phyloP scores from a whole-genome alignment of 176 grass and related monocot genomes.

The Dactylis glomerata region DNA sequence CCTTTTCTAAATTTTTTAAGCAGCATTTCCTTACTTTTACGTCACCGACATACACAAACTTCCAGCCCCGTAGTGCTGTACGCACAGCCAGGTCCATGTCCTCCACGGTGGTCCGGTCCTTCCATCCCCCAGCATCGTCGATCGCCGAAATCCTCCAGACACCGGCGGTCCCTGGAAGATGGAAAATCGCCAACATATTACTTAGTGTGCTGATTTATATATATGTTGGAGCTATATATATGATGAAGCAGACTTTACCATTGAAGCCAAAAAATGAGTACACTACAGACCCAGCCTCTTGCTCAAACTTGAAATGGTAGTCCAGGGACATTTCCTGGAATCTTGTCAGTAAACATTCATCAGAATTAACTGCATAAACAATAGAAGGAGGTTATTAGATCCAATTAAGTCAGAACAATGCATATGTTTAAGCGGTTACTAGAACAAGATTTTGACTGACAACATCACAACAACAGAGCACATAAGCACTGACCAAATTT shows the following conservation, averaged over 20 bases:
- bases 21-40: conserved; percentile 47
- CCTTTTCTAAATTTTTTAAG: not conserved
- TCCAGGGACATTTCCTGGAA: conserved; percentile 96
- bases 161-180: conserved; percentile 74
- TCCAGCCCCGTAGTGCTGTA: conserved; percentile 69
- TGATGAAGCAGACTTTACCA: conserved; percentile 24
- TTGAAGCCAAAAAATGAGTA: conserved; percentile 94
- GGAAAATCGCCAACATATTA: not conserved
- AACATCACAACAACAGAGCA: not conserved
- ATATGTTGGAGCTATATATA: not conserved
- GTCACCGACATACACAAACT: conserved; percentile 74
- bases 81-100: conserved; percentile 97
- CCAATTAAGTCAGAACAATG: not conserved
- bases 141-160: conserved; percentile 89
- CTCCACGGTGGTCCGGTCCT: conserved; percentile 95
- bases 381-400: not conserved
- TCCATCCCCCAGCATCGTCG: conserved; percentile 77
- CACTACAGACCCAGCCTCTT: conserved; percentile 72
- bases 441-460: not conserved
- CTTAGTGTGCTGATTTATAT: not conserved
- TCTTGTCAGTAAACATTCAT: conserved; percentile 82
- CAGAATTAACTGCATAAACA: conserved; percentile 61
- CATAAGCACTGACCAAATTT: conserved; percentile 54
- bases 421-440: not conserved
- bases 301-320: conserved; percentile 97